These are phyloP conservation scores for Hericium alpestre DNA, from an alignment of 768 basidiomycete genomes.

Conservation along the genomic window DNA sequence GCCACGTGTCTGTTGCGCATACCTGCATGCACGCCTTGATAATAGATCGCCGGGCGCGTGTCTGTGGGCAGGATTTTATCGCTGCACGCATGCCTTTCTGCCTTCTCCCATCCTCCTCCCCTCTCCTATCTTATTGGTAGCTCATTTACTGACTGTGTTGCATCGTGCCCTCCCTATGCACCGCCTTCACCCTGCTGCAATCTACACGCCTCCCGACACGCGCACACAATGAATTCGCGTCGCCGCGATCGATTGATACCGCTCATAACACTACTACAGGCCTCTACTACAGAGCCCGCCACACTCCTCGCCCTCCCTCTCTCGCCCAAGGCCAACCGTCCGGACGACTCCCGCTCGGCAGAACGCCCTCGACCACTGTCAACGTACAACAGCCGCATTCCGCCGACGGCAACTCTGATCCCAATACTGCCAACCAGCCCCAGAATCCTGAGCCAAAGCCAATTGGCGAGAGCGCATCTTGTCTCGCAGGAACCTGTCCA, in stretches of 20 bases:
- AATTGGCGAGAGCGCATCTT: slow-evolving; percentile 6
- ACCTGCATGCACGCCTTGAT: not conserved
- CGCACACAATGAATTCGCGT: not conserved
- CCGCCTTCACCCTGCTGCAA: slow-evolving; percentile 4
- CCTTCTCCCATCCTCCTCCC: slow-evolving; percentile 3
- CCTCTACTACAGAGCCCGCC: slow-evolving; percentile 77
- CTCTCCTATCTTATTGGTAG: slow-evolving; percentile 13
- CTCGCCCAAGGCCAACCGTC: slow-evolving; percentile 26
- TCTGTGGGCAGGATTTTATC: slow-evolving; percentile 13
- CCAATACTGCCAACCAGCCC: slow-evolving; percentile 20
- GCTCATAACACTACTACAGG: slow-evolving; percentile 31
- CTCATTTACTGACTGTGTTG: slow-evolving; percentile 5
- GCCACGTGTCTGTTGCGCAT: slow-evolving; percentile 28
- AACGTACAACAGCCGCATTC: slow-evolving; percentile 7
- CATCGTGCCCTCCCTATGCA: slow-evolving; percentile 8
- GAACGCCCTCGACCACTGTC: slow-evolving; percentile 19
- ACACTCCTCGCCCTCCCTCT: slow-evolving; percentile 60
- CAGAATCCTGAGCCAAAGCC: slow-evolving; percentile 22
- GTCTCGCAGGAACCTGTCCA: slow-evolving; percentile 71
- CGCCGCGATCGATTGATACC: not conserved
- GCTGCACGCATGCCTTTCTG: not conserved
- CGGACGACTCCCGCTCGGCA: slow-evolving; percentile 13
- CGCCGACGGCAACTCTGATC: not conserved
- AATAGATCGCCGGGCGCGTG: slow-evolving; percentile 11
- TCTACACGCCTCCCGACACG: not conserved